Conservation (phyloP, 371 early-diverging fungal species). For the Apophysomyces sp. region DNA sequence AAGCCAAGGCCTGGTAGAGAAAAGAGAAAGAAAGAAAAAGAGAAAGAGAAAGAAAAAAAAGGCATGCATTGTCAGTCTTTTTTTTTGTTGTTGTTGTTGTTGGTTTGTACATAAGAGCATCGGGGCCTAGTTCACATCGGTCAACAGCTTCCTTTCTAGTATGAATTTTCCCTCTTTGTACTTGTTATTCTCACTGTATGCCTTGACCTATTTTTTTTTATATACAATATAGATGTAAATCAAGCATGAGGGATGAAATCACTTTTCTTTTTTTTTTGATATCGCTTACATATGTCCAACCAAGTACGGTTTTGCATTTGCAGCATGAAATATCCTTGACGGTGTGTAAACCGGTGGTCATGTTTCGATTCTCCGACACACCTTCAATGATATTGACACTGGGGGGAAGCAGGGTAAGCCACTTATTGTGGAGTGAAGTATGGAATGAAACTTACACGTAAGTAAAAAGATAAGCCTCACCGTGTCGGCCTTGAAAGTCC, state of each 20-base stretch:
- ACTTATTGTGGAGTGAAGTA: neutral
- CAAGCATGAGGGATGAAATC: neutral
- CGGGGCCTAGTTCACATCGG: conserved; percentile 1
- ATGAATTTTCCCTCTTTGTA: conserved; percentile 79
- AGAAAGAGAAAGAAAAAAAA: neutral
- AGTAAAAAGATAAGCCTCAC: conserved; percentile 64
- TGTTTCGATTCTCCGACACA: conserved; percentile 51
- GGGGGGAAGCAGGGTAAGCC: neutral
- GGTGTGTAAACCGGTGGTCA: conserved; percentile 72
- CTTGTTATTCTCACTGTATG: conserved; percentile 59
- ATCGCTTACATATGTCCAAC: conserved; percentile 76
- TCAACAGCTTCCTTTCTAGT: conserved; percentile 44
- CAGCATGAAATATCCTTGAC: conserved; percentile 66
- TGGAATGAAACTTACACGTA: conserved; percentile 46
- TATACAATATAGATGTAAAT: conserved; percentile 3
- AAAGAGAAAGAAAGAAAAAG: neutral
- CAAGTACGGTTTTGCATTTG: conserved; percentile 59
- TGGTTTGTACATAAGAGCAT: neutral
- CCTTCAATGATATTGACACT: conserved; percentile 70
- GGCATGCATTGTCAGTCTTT: neutral
- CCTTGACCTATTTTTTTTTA: conserved; percentile 41
- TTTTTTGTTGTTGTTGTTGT: neutral
- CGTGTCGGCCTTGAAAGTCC: conserved; percentile 65
- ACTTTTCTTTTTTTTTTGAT: neutral
- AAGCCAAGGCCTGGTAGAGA: conserved; percentile 49